Conservation (phyloP, 306 rosid species). For the Luffa acutangula region DNA sequence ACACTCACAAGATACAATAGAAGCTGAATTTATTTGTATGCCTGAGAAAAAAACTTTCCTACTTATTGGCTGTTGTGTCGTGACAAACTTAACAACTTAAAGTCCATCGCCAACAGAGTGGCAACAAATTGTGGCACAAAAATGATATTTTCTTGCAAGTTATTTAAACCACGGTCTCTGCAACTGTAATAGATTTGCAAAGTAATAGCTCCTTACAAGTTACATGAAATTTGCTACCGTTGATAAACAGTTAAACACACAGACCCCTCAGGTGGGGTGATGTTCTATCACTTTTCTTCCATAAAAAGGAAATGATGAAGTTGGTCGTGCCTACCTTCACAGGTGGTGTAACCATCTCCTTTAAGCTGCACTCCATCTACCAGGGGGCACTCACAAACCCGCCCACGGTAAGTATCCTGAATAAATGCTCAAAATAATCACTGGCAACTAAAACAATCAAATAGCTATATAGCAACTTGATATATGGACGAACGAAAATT, state of each 20-base stretch:
- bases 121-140: neutral
- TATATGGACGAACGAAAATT: neutral
- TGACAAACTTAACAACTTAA: neutral
- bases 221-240: neutral
- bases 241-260: neutral
- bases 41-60: neutral
- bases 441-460: slow-evolving; percentile 4
- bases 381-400: slow-evolving; percentile 91
- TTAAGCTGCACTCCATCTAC: slow-evolving; percentile 94
- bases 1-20: neutral
- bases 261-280: neutral
- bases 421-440: slow-evolving; percentile 11
- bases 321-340: slow-evolving; percentile 46
- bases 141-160: neutral
- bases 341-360: slow-evolving; percentile 91
- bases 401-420: slow-evolving; percentile 96
- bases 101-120: neutral
- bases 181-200: neutral
- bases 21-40: neutral
- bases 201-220: neutral
- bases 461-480: slow-evolving; percentile 1
- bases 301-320: neutral
- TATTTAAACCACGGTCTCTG: neutral
- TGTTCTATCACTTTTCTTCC: neutral
- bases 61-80: neutral